phyloP scores from a whole-genome alignment of 306 rosid genomes.

The Erythrophleum fordii region DNA sequence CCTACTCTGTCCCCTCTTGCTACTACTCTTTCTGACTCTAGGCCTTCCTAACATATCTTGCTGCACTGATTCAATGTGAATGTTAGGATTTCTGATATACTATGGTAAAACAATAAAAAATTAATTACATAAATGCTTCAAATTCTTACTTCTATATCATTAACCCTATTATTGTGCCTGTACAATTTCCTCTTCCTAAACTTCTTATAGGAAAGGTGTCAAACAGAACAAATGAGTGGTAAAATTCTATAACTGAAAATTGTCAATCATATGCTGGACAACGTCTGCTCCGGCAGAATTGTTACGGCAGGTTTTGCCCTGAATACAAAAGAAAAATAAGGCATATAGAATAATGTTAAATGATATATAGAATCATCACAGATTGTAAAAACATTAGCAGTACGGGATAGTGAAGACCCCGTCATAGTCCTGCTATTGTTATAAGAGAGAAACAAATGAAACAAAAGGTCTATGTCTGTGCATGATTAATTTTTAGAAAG shows the following conservation, averaged over 20 bases:
- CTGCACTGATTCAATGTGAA: not conserved
- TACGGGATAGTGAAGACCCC: not conserved
- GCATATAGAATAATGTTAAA: not conserved
- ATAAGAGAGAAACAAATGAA: not conserved
- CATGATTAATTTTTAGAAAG: too few species aligned
- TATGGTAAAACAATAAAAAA: not conserved
- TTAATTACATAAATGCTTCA: not conserved
- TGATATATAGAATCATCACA: not conserved
- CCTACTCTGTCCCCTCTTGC: not conserved
- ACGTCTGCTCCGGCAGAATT: slow-evolving; percentile 82
- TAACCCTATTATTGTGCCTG: not conserved
- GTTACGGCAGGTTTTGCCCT: slow-evolving; percentile 61
- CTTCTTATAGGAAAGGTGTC: not conserved
- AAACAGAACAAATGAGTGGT: not conserved
- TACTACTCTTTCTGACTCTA: not conserved
- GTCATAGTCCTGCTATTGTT: not conserved
- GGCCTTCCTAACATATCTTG: not conserved
- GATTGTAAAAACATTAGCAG: not conserved
- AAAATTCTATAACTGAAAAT: slow-evolving; percentile 54
- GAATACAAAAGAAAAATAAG: slow-evolving; percentile 33
- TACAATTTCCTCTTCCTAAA: slow-evolving; percentile 1
- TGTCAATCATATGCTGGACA: slow-evolving; percentile 82
- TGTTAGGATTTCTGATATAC: not conserved
- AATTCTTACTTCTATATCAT: not conserved
- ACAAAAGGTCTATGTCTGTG: too few species aligned